Percentiles rank a stretch among this genome's conserved stretches.
Evolutionary conservation across 768 basidiomycete genomes (phyloP).

Genomic region (Boletus fagicola): DNA sequence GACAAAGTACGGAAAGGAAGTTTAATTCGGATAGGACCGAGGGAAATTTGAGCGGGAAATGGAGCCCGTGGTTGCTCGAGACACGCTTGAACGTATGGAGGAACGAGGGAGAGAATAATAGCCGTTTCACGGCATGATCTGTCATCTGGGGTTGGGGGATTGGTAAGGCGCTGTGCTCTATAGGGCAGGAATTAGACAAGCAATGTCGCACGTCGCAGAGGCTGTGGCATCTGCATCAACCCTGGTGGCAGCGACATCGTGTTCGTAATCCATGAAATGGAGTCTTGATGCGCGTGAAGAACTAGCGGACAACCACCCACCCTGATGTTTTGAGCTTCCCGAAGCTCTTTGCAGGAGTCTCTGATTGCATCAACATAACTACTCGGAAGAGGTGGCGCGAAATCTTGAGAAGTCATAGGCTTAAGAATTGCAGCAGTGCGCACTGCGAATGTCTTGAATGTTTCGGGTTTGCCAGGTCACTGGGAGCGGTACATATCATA

Average conservation of each 20-base stretch:
- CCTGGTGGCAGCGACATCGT: not conserved
- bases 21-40: constrained; percentile 75
- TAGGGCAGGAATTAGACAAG: not conserved
- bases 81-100: constrained; percentile 59
- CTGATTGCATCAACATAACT: constrained; percentile 52
- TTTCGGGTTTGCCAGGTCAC: too few species aligned
- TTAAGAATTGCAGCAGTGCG: not conserved
- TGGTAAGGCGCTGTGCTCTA: constrained; percentile 10
- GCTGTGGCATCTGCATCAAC: not conserved
- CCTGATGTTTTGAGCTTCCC: constrained; percentile 46
- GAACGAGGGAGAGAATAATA: constrained; percentile 66
- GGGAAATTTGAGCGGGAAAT: constrained; percentile 77
- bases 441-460: not conserved
- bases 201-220: not conserved
- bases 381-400: constrained; percentile 45
- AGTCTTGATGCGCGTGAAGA: constrained; percentile 3
- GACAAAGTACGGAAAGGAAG: constrained; percentile 69
- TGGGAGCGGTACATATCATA: too few species aligned
- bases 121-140: constrained; percentile 52
- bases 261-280: not conserved
- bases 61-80: constrained; percentile 63
- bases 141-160: constrained; percentile 46
- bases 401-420: constrained; percentile 16
- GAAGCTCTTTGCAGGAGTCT: constrained; percentile 48
- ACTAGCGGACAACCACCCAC: constrained; percentile 38